Evolutionary conservation across 805 yeast species (phyloP), one percentile per base, ranked within the genome.

Genomic region (Saturnispora bothae): DNA sequence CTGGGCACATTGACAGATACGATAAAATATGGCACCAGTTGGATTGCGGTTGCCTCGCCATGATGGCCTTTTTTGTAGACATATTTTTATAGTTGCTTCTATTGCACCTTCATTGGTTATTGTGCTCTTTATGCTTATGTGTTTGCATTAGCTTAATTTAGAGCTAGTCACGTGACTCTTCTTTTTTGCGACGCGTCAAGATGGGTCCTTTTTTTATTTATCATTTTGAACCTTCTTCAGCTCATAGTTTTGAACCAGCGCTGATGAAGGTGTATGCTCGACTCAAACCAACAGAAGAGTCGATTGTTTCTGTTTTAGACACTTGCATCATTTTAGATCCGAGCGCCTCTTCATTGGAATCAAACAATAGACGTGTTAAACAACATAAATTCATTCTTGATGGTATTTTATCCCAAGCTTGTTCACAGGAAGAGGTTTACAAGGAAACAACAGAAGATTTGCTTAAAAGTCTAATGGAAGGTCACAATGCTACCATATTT

Each of bases 341-440:
- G 10, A 18, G 22, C 9, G 5, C 28, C 30, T 4, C 29, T 10
- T 7, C 16, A n/a, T n/a, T 18, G 17, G 39, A 36, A 22, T 19
- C 34, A n/a, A 30, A 57, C 36, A 57, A 56, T 33, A 58, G 74
- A 4, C 60, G 86, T 38, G 66, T 73, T 28, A 57, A 80, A 44
- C 95, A 85, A 51, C 83, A 80, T 49, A 65, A 80, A 41, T 88
- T 83, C 59, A 82, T 82, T 1, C 88, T 88, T 57, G 96, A 88
- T 57, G 65, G 69, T 42, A 59, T 86, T 9, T 84, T 86, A 54
- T 92, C 80, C 55, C 78, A 71, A 39, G 59, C 58, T 16, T 60
- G 82, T 0, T 43, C 73, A 1, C 96, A 88, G 50, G 64, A 68
- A 8, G 78, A 79, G 5, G 83, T 88, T 0, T 88, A 73, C 52